A percentile compares a stretch with the other conserved stretches of the same genome.
Conservation (phyloP, 164 flowering plant species). For the Magnolia officinalis region DNA sequence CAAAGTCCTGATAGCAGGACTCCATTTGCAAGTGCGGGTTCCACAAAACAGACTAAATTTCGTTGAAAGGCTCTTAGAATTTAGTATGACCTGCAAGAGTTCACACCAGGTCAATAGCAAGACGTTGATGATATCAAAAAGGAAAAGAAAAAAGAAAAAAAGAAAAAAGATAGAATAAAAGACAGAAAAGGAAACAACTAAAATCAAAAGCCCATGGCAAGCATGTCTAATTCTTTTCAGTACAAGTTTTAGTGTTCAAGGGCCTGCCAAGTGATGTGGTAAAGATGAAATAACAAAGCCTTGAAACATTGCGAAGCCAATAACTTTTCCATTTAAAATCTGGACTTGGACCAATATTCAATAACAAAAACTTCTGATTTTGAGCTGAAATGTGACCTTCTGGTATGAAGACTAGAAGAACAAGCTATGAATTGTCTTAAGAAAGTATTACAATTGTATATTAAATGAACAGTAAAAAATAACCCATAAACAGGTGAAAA, state of each 20-base stretch:
- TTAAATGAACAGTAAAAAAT: neutral
- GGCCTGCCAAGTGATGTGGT: neutral
- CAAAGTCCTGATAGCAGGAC: slow-evolving; percentile 83
- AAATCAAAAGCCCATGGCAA: neutral
- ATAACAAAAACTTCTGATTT: neutral
- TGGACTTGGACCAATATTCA: neutral
- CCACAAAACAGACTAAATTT: slow-evolving; percentile 84
- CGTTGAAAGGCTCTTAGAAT: slow-evolving; percentile 70
- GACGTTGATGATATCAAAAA: neutral
- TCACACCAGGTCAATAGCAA: slow-evolving; percentile 2
- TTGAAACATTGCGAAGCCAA: neutral
- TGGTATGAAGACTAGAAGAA: neutral
- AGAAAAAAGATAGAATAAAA: neutral
- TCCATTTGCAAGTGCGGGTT: slow-evolving; percentile 87
- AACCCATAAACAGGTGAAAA: neutral
- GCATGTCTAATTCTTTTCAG: neutral
- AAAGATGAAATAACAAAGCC: neutral
- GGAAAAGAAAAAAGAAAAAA: neutral
- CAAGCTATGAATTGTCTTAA: neutral
- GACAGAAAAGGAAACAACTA: neutral
- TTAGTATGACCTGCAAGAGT: slow-evolving; percentile 59
- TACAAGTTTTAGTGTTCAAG: neutral
- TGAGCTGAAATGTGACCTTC: neutral
- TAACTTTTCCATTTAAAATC: neutral
- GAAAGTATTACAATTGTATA: neutral